These are phyloP conservation scores for Cenchrus purpureus DNA, from an alignment of 176 grass and related monocot species.

Conservation along the genomic window DNA sequence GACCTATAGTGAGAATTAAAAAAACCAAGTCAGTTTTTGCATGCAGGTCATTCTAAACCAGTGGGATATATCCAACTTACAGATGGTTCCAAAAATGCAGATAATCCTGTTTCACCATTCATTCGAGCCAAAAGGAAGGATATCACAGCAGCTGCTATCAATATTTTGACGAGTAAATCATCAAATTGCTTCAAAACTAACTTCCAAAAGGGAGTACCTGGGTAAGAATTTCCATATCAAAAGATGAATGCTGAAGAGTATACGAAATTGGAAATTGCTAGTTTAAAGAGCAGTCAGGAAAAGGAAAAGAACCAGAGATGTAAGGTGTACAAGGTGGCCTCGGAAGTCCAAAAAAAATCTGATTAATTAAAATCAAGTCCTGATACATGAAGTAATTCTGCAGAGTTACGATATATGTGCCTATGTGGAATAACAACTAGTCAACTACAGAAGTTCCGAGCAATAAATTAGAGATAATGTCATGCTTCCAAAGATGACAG, in stretches of 20 bases:
- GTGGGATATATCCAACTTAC: conserved; percentile 57
- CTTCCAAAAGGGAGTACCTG: conserved; percentile 96
- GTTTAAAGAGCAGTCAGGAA: not conserved
- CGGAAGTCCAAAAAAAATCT: not conserved
- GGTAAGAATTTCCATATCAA: conserved; percentile 24
- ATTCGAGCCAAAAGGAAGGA: conserved; percentile 93
- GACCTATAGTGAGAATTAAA: conserved; percentile 55
- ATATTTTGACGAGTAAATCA: conserved; percentile 99
- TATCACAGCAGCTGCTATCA: conserved; percentile 86
- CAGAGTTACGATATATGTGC: not conserved
- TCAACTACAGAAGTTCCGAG: not conserved
- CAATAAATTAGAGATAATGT: conserved; percentile 22
- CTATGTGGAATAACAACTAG: not conserved
- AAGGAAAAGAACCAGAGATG: not conserved
- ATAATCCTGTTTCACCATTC: conserved; percentile 90
- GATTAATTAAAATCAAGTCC: conserved; percentile 7
- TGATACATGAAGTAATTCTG: not conserved
- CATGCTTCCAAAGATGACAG: conserved; percentile 15
- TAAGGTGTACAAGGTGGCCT: conserved; percentile 9
- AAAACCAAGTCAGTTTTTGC: not conserved
- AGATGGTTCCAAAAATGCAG: conserved; percentile 96
- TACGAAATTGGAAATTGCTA: not conserved
- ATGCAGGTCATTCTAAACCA: conserved; percentile 35
- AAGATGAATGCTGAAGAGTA: conserved; percentile 18
- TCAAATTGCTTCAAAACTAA: conserved; percentile 98